Conservation (phyloP, 805 yeast species). For the Blastobotrys mokoenaii region DNA sequence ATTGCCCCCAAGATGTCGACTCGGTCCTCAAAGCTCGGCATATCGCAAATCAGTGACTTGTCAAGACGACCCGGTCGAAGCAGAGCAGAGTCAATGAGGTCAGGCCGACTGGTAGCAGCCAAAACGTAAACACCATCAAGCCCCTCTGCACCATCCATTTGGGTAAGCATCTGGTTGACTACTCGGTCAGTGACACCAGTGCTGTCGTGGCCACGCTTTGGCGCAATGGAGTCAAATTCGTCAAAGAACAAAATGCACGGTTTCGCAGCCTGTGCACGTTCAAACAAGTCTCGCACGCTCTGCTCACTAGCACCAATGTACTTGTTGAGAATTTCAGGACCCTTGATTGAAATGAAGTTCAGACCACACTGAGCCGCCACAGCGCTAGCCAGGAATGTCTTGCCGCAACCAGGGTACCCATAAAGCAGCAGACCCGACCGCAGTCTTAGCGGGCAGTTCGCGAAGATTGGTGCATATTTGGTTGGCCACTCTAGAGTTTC, state of each 20-base stretch:
- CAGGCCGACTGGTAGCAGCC: conserved; percentile 96
- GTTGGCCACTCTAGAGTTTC: conserved; percentile 98
- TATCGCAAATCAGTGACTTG: conserved; percentile 81
- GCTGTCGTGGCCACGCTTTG: conserved; percentile 94
- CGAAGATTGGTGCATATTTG: conserved; percentile 90
- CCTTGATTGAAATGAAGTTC: conserved; percentile 87
- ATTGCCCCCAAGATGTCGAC: conserved; percentile 55
- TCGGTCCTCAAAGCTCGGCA: conserved; percentile 68
- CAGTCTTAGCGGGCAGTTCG: conserved; percentile 74
- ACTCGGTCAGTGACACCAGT: conserved; percentile 98
- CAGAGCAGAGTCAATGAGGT: conserved; percentile 87
- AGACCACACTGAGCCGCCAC: conserved; percentile 90
- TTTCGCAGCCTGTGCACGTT: conserved; percentile 88
- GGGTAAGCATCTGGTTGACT: conserved; percentile 92
- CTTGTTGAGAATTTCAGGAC: conserved; percentile 91
- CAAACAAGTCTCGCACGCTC: conserved; percentile 85
- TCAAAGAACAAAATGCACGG: conserved; percentile 92
- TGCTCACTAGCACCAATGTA: conserved; percentile 98
- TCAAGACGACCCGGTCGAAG: conserved; percentile 95
- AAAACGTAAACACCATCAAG: conserved; percentile 92
- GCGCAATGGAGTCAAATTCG: conserved; percentile 95
- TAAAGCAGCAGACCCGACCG: conserved; percentile 85
- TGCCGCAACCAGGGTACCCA: conserved; percentile 98
- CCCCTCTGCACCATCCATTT: conserved; percentile 99
- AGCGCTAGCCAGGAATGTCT: conserved; percentile 86